Evolutionary conservation across 345 rosid species (phyloP), one percentile per base, ranked within the genome.

Genomic region (Heritiera littoralis): DNA sequence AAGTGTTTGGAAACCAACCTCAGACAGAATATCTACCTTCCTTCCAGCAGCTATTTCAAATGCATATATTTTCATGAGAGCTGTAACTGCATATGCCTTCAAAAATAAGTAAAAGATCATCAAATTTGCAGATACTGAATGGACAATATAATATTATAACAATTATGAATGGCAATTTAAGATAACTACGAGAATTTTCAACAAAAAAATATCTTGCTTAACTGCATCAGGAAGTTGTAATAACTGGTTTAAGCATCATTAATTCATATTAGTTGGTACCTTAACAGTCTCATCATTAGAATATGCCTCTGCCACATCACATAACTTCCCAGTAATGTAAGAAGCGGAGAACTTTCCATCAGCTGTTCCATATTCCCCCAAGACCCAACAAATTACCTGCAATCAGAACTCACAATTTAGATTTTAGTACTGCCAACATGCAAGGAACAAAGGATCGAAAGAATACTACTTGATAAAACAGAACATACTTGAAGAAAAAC

Each of bases 301-400:
- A 86, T 96, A 96, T 64, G 98, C 94, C 70, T 96, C 98, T 20
- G 97, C 95, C 84, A 92, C 95, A 84, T 96, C 99, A 48, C 99
- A 94, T 38, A 96, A 83, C 84, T 94, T 96, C 85, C 99, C 98
- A 45, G 92, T 88, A 58, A 94, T 86, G 72, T 94, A 92, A 51
- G 94, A 91, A 59, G 94, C 90, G 77, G 99, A 89, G 81, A 88
- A 92, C 81, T 91, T 91, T 75, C 93, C 94, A 81, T 92, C 94
- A 74, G 94, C 92, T 56, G 94, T 91, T 78, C 98, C 98, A 72
- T 92, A 96, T 79, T 96, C 98, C 81, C 99, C 99, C 86, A 92
- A 78, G 63, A 94, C 98, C 98, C 99, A 96, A 81, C 98, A 96
- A 79, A 94, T 93, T 76, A 96, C 94, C 99, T 96, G 86, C n/a